A percentile compares a stretch with the other conserved stretches of the same genome.
Conservation (phyloP, 768 basidiomycete species). For the Boletus subcaerulescens region DNA sequence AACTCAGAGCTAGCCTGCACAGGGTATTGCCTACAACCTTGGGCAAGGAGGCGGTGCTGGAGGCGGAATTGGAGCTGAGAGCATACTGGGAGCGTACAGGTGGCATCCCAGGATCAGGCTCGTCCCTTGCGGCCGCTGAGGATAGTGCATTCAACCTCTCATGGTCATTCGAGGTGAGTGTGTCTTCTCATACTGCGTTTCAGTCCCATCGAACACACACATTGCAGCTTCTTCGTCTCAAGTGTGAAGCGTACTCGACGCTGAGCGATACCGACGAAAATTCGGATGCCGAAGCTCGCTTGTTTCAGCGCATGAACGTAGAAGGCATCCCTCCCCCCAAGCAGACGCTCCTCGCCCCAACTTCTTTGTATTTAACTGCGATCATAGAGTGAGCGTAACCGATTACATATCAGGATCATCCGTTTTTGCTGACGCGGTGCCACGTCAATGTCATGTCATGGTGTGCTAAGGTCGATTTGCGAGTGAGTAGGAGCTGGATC, state of each 20-base stretch:
- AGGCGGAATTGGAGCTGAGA: conserved; percentile 89
- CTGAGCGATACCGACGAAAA: conserved; percentile 81
- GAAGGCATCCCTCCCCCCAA: conserved; percentile 51
- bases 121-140: conserved; percentile 36
- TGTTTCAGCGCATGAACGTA: conserved; percentile 59
- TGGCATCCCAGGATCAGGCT: conserved; percentile 31
- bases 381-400: conserved; percentile 77
- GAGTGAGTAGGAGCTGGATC: conserved; percentile 54
- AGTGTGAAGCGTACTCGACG: conserved; percentile 87
- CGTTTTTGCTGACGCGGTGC: conserved; percentile 27
- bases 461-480: conserved; percentile 71
- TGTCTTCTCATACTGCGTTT: not conserved
- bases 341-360: conserved; percentile 65
- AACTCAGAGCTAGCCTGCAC: conserved; percentile 67
- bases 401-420: conserved; percentile 14
- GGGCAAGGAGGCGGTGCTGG: conserved; percentile 88
- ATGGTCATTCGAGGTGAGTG: conserved; percentile 69
- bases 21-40: conserved; percentile 74
- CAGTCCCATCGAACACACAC: conserved; percentile 9
- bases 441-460: conserved; percentile 14
- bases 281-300: conserved; percentile 54
- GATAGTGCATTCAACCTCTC: conserved; percentile 66
- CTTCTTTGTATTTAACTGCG: conserved; percentile 87
- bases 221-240: conserved; percentile 68
- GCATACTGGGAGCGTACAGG: conserved; percentile 82